Evolutionary conservation across 257 asterid species (phyloP), one percentile per base, ranked within the genome.

Genomic region (Cynanchum wilfordii): DNA sequence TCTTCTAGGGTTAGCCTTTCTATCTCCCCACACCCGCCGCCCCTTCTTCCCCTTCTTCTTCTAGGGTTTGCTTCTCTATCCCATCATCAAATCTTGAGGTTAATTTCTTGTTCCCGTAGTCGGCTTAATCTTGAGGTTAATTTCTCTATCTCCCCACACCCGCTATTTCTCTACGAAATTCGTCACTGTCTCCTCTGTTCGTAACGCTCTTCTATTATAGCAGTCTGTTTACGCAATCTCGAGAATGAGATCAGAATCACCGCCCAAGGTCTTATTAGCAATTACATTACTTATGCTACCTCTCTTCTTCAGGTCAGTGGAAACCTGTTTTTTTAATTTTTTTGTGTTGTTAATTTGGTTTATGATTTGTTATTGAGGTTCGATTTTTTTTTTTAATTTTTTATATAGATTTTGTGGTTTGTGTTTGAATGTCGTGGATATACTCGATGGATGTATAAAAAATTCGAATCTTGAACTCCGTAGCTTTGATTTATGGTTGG

Each of bases 171-270:
- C n/a, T n/a, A n/a, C n/a, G n/a, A n/a, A n/a, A n/a, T n/a, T n/a
- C n/a, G n/a, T n/a, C n/a, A n/a, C n/a, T n/a, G n/a, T n/a, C n/a
- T n/a, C n/a, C n/a, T n/a, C n/a, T n/a, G n/a, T n/a, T n/a, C n/a
- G n/a, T n/a, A n/a, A n/a, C n/a, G n/a, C n/a, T n/a, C n/a, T n/a
- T n/a, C n/a, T n/a, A n/a, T n/a, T n/a, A n/a, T n/a, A n/a, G n/a
- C n/a, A n/a, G n/a, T n/a, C n/a, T n/a, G n/a, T n/a, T n/a, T n/a
- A n/a, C n/a, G n/a, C n/a, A n/a, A n/a, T n/a, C n/a, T n/a, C 36
- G 92, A 85, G 68, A 85, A 87, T 77, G 92, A 87, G 80, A 85
- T 87, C 86, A 80, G 89, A 82, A 78, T 87, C 79, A 87, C 92
- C 17, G 81, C 89, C 70, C 89, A 85, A 64, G 92, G 89, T 54